Conservation (phyloP, 2,329 filamentous ascomycete genomes). For the Ophiosphaerella korrae region DNA sequence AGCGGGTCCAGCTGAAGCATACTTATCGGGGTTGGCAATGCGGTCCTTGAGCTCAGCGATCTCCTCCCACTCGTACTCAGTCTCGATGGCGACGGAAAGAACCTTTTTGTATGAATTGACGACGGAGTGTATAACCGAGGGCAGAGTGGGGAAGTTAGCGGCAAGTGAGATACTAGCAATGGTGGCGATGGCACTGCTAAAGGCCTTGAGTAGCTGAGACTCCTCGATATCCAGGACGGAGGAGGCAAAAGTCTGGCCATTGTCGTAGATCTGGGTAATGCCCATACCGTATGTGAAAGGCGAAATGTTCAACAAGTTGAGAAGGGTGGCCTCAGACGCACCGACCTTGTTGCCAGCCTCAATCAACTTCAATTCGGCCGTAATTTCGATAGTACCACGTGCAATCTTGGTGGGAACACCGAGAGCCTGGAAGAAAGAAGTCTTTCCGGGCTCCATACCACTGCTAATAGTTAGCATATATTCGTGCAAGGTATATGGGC, state of each 20-base stretch:
- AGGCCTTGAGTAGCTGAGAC: slow-evolving; percentile 85
- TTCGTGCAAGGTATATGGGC: neutral
- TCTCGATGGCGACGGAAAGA: slow-evolving; percentile 85
- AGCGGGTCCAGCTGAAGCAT: slow-evolving; percentile 80
- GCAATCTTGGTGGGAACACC: slow-evolving; percentile 99
- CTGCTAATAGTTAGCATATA: slow-evolving; percentile 26
- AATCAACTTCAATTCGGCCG: slow-evolving; percentile 94
- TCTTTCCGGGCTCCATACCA: slow-evolving; percentile 99
- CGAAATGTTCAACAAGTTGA: slow-evolving; percentile 99
- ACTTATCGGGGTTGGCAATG: slow-evolving; percentile 97
- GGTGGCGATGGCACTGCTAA: slow-evolving; percentile 80
- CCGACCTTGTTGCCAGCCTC: slow-evolving; percentile 93
- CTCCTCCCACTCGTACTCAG: slow-evolving; percentile 91
- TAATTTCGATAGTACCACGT: slow-evolving; percentile 99
- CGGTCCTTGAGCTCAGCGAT: slow-evolving; percentile 99
- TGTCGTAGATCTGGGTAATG: slow-evolving; percentile 94
- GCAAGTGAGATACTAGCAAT: slow-evolving; percentile 92
- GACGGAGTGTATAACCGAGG: slow-evolving; percentile 93
- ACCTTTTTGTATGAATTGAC: slow-evolving; percentile 99
- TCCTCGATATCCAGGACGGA: slow-evolving; percentile 91
- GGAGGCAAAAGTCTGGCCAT: slow-evolving; percentile 89
- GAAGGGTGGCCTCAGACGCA: slow-evolving; percentile 95
- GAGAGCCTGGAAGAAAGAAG: slow-evolving; percentile 99
- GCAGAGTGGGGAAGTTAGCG: slow-evolving; percentile 91
- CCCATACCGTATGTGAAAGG: slow-evolving; percentile 82